A percentile compares a stretch with the other conserved stretches of the same genome.
Conservation (phyloP, 495 filamentous ascomycete species). For the Penicillium dipodomyicola region DNA sequence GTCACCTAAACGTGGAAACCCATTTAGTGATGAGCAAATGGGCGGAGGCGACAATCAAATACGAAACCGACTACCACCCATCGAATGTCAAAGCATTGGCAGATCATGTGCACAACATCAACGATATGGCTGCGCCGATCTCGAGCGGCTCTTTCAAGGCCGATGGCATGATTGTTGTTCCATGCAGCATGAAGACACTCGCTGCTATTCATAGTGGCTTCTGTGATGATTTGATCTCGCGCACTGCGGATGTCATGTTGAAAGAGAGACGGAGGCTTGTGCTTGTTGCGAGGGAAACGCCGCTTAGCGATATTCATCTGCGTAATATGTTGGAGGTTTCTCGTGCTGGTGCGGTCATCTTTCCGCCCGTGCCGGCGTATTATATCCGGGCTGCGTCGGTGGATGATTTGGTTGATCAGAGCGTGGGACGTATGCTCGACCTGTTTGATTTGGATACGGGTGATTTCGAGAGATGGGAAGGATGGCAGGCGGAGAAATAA, state of each 20-base stretch:
- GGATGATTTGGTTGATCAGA: slow-evolving; percentile 44
- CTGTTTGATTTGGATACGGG: slow-evolving; percentile 45
- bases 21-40: slow-evolving; percentile 45
- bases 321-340: slow-evolving; percentile 45
- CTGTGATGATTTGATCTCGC: slow-evolving; percentile 46
- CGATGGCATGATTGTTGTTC: slow-evolving; percentile 43
- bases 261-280: slow-evolving; percentile 45
- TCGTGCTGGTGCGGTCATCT: slow-evolving; percentile 39
- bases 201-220: slow-evolving; percentile 26
- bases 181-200: slow-evolving; percentile 45
- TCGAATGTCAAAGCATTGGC: slow-evolving; percentile 36
- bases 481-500: slow-evolving; percentile 7
- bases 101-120: slow-evolving; percentile 36
- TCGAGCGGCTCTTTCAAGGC: slow-evolving; percentile 37
- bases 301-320: slow-evolving; percentile 46
- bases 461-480: slow-evolving; percentile 43
- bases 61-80: slow-evolving; percentile 39
- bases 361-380: slow-evolving; percentile 44
- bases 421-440: slow-evolving; percentile 45
- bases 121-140: slow-evolving; percentile 36
- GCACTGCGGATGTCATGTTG: slow-evolving; percentile 47
- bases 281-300: slow-evolving; percentile 44
- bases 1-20: slow-evolving; percentile 39
- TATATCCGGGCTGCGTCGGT: slow-evolving; percentile 37
- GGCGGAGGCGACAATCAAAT: slow-evolving; percentile 42